Base-by-base conservation (phyloP, 768 basidiomycete genomes). In the Pholiota microspora region DNA sequence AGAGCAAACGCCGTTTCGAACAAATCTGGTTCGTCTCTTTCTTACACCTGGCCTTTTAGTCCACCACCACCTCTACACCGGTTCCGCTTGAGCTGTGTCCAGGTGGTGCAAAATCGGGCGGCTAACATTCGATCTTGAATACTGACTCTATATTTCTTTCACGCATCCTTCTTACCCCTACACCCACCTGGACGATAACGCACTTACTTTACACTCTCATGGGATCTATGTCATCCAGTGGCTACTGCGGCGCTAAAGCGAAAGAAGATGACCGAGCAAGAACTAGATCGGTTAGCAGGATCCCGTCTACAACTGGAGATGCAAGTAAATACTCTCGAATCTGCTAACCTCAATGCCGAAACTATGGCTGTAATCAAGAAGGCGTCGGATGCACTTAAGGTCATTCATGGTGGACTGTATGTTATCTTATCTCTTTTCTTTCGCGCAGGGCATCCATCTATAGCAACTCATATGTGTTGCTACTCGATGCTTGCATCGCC, bases 341-440 rank as follows among this genome's bases (percentile, higher is more conserved):
- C 91, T 13, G 97, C 97, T 40, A 98, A 98, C 75, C 81, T 98
- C 71, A 98, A 99, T 69, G 88, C 90, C 65, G 94, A 98, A 79
- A 98, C 94, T 12, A 93, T 99, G 90, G 77, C 83, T 18, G 94
- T 91, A 24, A 97, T 99, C 92, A 97, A 94, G 88, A 89, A 90
- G 71, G 96, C 91, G 32, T 82, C 94, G 0, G 85, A 88, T 57
- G 97, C 89, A 24, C 82, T 98, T 70, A 88, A 88, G 71, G 80
- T 83, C 45, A 97, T 98, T 51, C 96, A 98, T 62, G 86, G 86
- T 42, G 85, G 85, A 65, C 78, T 97, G 95, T 97, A 58, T 68
- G 94, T 86, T 24, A 45, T 50, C 28, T 23, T 48, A 42, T 18
- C 40, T 24, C 15, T 49, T 8, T 38, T n/a, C 25, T 48, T 10